phyloP scores from a whole-genome alignment of 2,329 filamentous ascomycete genomes.

The Alternaria longipes region DNA sequence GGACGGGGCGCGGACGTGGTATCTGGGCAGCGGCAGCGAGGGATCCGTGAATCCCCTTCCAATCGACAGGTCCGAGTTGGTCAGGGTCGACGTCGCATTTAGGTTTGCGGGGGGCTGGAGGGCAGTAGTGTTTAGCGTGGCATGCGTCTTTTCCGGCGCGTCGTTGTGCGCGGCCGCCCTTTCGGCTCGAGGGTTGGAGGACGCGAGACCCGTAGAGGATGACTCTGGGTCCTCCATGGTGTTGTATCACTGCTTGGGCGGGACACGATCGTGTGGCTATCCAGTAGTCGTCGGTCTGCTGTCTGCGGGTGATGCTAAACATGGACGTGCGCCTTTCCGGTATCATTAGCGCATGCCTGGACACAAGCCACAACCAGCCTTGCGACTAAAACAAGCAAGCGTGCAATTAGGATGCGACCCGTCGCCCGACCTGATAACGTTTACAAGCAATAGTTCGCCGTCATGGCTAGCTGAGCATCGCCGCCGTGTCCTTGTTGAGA shows the following conservation, averaged over 20 bases:
- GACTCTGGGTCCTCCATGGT: conserved; percentile 45
- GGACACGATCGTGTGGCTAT: conserved; percentile 24
- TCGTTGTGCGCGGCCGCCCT: conserved; percentile 25
- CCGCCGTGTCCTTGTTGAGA: neutral
- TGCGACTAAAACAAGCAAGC: conserved; percentile 6
- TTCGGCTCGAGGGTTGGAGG: conserved; percentile 28
- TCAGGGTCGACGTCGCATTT: conserved; percentile 32
- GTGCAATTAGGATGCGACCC: neutral
- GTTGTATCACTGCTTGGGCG: conserved; percentile 42
- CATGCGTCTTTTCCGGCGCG: conserved; percentile 8
- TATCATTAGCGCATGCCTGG: conserved; percentile 19
- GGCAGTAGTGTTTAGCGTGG: conserved; percentile 14
- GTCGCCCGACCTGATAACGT: conserved; percentile 7
- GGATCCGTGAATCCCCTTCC: conserved; percentile 15
- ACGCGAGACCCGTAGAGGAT: conserved; percentile 31
- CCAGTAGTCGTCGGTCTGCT: conserved; percentile 24
- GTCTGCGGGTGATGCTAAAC: conserved; percentile 25
- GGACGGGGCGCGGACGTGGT: conserved; percentile 38
- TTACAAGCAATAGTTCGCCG: neutral
- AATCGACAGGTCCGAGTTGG: conserved; percentile 37
- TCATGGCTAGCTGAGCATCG: neutral
- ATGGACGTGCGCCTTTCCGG: conserved; percentile 26
- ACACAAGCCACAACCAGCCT: conserved; percentile 8
- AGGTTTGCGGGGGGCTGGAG: conserved; percentile 28
- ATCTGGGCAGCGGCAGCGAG: conserved; percentile 23